Conservation (phyloP, 768 basidiomycete genomes). For the Xerocomellus chrysenteron region DNA sequence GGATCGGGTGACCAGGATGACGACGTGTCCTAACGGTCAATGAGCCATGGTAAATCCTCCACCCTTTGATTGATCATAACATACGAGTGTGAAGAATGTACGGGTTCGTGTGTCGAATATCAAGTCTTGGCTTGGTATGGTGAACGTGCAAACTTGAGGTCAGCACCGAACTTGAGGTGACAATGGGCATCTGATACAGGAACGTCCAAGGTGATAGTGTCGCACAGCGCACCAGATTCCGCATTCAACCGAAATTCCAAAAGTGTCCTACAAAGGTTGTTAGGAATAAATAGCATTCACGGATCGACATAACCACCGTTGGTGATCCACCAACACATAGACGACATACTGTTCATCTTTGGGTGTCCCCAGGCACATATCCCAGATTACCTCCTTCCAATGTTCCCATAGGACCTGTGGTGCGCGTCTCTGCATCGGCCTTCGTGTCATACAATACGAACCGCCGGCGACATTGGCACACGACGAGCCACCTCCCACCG, state of each 20-base stretch:
- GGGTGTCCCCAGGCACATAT: neutral
- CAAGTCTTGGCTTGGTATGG: neutral
- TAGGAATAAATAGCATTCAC: too few species aligned
- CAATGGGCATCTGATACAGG: neutral
- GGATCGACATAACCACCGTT: neutral
- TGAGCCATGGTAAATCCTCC: neutral
- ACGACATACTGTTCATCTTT: neutral
- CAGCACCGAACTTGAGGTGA: too few species aligned
- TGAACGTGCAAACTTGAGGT: too few species aligned
- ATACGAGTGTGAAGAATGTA: neutral
- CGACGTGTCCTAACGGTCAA: neutral
- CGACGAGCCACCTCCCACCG: slow-evolving; percentile 1
- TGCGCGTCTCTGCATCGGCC: neutral
- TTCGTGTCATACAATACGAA: slow-evolving; percentile 1
- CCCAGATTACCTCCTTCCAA: neutral
- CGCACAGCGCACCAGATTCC: neutral
- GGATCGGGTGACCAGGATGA: neutral
- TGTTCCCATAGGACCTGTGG: slow-evolving; percentile 1
- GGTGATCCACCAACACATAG: neutral
- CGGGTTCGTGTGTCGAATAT: neutral
- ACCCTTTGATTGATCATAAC: neutral
- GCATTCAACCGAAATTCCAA: neutral
- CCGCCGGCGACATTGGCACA: neutral
- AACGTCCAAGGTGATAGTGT: neutral
- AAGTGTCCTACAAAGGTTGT: neutral